These are phyloP conservation scores for Pharus latifolius DNA, from an alignment of 176 grass and related monocot genomes.

Conservation along the genomic window DNA sequence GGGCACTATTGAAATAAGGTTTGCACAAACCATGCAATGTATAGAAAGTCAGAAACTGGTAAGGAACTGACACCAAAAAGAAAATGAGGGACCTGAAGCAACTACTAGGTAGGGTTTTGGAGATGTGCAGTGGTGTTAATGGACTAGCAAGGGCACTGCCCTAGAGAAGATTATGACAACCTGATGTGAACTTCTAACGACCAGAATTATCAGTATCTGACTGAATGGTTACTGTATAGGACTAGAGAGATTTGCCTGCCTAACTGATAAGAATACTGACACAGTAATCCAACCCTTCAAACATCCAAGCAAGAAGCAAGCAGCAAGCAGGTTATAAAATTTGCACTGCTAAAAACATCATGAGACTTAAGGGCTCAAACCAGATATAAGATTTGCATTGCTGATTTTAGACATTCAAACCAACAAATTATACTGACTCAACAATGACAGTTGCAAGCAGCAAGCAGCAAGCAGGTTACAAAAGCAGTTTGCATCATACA, in stretches of 20 bases:
- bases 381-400: not conserved
- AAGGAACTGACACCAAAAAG: constrained; percentile 22
- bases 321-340: too few relatives aligned
- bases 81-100: constrained; percentile 5
- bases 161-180: not conserved
- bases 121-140: not conserved
- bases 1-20: constrained; percentile 8
- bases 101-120: not conserved
- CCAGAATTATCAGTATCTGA: constrained; percentile 1
- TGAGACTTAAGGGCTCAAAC: not conserved
- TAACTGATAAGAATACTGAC: not conserved
- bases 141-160: not conserved
- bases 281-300: not conserved
- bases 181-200: constrained; percentile 25
- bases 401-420: not conserved
- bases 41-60: not conserved
- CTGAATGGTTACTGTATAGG: too few relatives aligned
- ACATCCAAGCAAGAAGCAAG: not conserved
- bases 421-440: not conserved
- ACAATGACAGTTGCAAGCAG: not conserved
- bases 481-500: constrained; percentile 2
- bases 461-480: not conserved
- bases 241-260: not conserved
- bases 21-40: constrained; percentile 10
- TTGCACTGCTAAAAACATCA: too few relatives aligned